Percentiles rank a stretch among this genome's conserved stretches.
Conservation (phyloP, 768 basidiomycete species). For the Kwoniella mangroviensis region DNA sequence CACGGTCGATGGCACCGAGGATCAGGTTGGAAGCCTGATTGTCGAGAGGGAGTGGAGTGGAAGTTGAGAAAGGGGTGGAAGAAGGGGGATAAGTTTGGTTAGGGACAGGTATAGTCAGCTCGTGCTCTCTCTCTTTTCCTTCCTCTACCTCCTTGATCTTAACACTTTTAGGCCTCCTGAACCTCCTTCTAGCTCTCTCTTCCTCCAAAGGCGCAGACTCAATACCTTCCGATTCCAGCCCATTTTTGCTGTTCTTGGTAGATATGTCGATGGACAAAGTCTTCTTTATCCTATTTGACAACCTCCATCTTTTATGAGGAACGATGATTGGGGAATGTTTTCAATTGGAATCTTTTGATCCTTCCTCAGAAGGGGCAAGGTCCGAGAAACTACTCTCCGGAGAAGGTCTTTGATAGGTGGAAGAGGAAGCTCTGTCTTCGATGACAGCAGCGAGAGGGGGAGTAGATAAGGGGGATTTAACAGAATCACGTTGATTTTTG, state of each 20-base stretch:
- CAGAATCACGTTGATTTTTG: slow-evolving; percentile 16
- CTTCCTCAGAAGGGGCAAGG: slow-evolving; percentile 10
- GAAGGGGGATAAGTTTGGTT: slow-evolving; percentile 14
- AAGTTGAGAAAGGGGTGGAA: slow-evolving; percentile 1
- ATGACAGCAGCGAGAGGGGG: slow-evolving; percentile 21
- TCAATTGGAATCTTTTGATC: neutral
- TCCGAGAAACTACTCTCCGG: slow-evolving; percentile 14
- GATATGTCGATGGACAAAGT: slow-evolving; percentile 8
- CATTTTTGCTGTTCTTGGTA: slow-evolving; percentile 2
- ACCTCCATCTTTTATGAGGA: slow-evolving; percentile 12
- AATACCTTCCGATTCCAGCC: slow-evolving; percentile 17
- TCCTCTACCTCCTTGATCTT: slow-evolving; percentile 11
- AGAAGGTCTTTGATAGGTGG: slow-evolving; percentile 17
- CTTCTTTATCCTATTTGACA: slow-evolving; percentile 8
- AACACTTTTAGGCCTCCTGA: slow-evolving; percentile 1
- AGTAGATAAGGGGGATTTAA: neutral
- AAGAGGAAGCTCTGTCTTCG: slow-evolving; percentile 15
- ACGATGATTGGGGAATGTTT: slow-evolving; percentile 4
- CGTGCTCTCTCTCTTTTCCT: slow-evolving; percentile 3
- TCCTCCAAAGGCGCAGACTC: slow-evolving; percentile 15
- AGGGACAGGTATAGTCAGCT: slow-evolving; percentile 18
- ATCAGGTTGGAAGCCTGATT: slow-evolving; percentile 62
- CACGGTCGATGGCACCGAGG: slow-evolving; percentile 64
- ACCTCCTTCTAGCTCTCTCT: slow-evolving; percentile 16
- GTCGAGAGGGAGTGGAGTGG: slow-evolving; percentile 53